phyloP scores from a whole-genome alignment of 2,329 filamentous ascomycete species.

The Fusarium sulawesiense region DNA sequence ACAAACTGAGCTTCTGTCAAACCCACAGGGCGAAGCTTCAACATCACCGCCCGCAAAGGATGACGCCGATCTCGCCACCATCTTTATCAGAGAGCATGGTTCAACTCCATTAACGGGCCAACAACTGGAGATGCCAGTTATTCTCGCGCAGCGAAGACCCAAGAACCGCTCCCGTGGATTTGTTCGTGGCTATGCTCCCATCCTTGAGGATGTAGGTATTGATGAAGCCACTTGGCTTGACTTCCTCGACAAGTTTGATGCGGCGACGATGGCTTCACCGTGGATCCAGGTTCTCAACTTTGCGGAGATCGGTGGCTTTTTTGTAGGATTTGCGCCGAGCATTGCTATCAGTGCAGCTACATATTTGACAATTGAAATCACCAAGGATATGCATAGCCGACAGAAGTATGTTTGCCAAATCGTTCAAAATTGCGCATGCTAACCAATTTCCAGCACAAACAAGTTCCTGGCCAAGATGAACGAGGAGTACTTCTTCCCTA shows the following conservation, averaged over 20 bases:
- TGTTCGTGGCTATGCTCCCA: conserved; percentile 16
- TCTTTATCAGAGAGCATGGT: conserved; percentile 1
- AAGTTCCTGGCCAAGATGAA: conserved; percentile 15
- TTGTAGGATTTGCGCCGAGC: conserved; percentile 10
- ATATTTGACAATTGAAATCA: background rate
- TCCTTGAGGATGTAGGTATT: conserved; percentile 5
- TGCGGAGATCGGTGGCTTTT: conserved; percentile 14
- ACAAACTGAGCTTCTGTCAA: conserved; percentile 5
- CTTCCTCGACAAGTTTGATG: conserved; percentile 19
- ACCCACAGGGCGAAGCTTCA: background rate
- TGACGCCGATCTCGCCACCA: conserved; percentile 9
- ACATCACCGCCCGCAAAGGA: background rate
- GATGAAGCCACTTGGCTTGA: conserved; percentile 14
- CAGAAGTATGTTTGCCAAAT: background rate
- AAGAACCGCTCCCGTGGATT: conserved; percentile 21
- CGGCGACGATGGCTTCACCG: conserved; percentile 2
- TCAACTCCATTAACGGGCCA: background rate
- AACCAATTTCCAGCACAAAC: background rate
- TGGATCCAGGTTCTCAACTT: conserved; percentile 23
- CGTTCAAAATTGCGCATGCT: fast-evolving
- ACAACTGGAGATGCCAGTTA: conserved; percentile 4
- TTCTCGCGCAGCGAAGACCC: conserved; percentile 16
- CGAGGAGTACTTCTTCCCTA: conserved; percentile 64
- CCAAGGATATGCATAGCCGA: conserved; percentile 11
- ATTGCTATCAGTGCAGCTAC: conserved; percentile 20